These are phyloP conservation scores for Yamadazyma laniorum DNA, from an alignment of 805 yeast genomes.

Conservation along the genomic window DNA sequence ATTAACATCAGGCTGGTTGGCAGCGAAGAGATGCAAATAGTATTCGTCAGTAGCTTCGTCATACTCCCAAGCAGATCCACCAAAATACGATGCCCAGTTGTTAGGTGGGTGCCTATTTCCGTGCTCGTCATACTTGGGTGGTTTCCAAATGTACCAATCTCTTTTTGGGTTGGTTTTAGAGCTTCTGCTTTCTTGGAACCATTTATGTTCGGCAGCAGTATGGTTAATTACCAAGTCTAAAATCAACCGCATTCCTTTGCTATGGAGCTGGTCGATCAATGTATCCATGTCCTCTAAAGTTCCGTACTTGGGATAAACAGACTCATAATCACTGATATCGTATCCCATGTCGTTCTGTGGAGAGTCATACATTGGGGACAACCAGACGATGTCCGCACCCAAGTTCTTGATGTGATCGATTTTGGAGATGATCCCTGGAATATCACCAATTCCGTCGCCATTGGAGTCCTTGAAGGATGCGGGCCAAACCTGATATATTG, in stretches of 20 bases:
- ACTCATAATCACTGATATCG: constrained; percentile 55
- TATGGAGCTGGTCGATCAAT: constrained; percentile 46
- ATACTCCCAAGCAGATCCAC: constrained; percentile 57
- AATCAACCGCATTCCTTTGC: constrained; percentile 50
- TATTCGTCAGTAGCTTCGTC: constrained; percentile 55
- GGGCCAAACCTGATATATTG: constrained; percentile 60
- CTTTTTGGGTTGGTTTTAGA: constrained; percentile 54
- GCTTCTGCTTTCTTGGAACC: constrained; percentile 57
- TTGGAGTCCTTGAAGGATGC: constrained; percentile 60
- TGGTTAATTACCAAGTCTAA: constrained; percentile 61
- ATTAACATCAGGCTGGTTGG: constrained; percentile 57
- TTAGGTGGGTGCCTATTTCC: constrained; percentile 57
- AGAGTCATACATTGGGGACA: constrained; percentile 56
- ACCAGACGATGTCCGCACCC: constrained; percentile 56
- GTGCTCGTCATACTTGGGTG: constrained; percentile 41
- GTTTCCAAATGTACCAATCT: constrained; percentile 62
- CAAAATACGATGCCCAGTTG: constrained; percentile 55
- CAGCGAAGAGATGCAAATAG: constrained; percentile 54
- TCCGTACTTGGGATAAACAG: constrained; percentile 52
- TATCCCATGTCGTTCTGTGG: constrained; percentile 67
- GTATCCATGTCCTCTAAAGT: constrained; percentile 51
- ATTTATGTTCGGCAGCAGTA: constrained; percentile 52
- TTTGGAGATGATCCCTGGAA: constrained; percentile 51
- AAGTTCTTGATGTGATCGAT: constrained; percentile 51
- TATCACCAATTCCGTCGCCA: constrained; percentile 59